Base-by-base conservation (phyloP, 306 rosid genomes). In the Rosa persica region DNA sequence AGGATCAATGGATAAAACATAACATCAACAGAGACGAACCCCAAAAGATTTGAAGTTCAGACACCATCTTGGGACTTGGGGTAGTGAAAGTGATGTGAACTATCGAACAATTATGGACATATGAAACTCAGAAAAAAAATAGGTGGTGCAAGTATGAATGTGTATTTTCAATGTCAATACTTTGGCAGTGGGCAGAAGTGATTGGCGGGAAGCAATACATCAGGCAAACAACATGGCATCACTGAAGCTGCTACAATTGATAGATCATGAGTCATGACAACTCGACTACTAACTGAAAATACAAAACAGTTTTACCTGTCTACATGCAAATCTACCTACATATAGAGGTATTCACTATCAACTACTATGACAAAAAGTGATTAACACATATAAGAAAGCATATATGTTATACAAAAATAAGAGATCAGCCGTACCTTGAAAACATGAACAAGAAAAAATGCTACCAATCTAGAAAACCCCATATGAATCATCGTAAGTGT, bases 401-500 rank as follows among this genome's bases (percentile, higher is more conserved):
- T 9, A 47, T 15, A 13, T 12, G 20, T 30, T 5, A 6, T 34
- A 15, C 2, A 38, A 57, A 46, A 34, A 43, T 38, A 55, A 74
- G 57, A 65, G 42, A 42, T 15, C 46, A 74, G 65, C 13, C 78
- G 81, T 88, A 91, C 99, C 99, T 93, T 96, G 81, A 93, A 90
- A 34, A 96, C 94, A 27, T 98, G 89, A 70, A 96, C 96, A 60
- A 96, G 97, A 5, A 91, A 72, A 85, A 96, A 96, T 57, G 99
- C 96, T 36, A 96, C 98, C 8, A 82, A 78, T 68, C 96, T 98
- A 82, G 99, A 93, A 89, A 96, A 94, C 17, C 87, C 92, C 98
- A 94, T 94, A 77, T 94, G 98, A 85, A 94, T 94, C 98, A 94
- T 92, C 70, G 99, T 96, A 49, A 96, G 97, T 19, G 98, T 84